Evolutionary conservation across 805 yeast genomes (phyloP).

Genomic region (Pichia paraexigua): DNA sequence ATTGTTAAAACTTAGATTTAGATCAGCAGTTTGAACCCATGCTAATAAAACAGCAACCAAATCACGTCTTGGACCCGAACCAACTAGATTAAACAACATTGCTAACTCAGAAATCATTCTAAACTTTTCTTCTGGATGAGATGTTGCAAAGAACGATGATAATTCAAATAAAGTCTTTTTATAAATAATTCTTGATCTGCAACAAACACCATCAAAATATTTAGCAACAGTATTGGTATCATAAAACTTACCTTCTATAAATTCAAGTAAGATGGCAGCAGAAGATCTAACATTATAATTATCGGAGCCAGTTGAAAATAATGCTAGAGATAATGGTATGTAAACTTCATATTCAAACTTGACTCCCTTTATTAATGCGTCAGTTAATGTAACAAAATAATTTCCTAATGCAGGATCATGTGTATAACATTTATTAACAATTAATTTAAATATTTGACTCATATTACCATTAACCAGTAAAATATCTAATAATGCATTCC

Average conservation of each 20-base stretch:
- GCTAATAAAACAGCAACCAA: constrained; percentile 75
- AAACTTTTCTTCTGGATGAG: constrained; percentile 51
- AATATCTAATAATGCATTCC: constrained; percentile 61
- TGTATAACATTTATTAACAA: constrained; percentile 64
- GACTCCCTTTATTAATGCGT: constrained; percentile 46
- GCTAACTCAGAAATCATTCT: constrained; percentile 66
- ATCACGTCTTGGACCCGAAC: constrained; percentile 59
- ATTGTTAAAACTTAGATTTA: constrained; percentile 40
- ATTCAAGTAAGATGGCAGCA: constrained; percentile 64
- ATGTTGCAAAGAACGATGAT: constrained; percentile 61
- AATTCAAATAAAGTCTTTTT: constrained; percentile 78
- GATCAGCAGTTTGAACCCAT: constrained; percentile 82
- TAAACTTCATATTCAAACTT: constrained; percentile 46
- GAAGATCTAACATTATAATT: constrained; percentile 57
- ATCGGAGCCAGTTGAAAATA: constrained; percentile 73
- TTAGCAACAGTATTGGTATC: constrained; percentile 46
- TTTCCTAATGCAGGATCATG: constrained; percentile 49
- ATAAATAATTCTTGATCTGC: constrained; percentile 73
- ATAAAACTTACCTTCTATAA: constrained; percentile 53
- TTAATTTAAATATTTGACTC: constrained; percentile 45
- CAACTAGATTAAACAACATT: constrained; percentile 55
- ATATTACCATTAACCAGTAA: constrained; percentile 52
- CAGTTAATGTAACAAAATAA: constrained; percentile 66
- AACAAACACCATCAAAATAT: constrained; percentile 63
- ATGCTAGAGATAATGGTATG: constrained; percentile 65